These are phyloP conservation scores for Thelephora terrestris DNA, from an alignment of 1,284 basidiomycete genomes.

Conservation along the genomic window DNA sequence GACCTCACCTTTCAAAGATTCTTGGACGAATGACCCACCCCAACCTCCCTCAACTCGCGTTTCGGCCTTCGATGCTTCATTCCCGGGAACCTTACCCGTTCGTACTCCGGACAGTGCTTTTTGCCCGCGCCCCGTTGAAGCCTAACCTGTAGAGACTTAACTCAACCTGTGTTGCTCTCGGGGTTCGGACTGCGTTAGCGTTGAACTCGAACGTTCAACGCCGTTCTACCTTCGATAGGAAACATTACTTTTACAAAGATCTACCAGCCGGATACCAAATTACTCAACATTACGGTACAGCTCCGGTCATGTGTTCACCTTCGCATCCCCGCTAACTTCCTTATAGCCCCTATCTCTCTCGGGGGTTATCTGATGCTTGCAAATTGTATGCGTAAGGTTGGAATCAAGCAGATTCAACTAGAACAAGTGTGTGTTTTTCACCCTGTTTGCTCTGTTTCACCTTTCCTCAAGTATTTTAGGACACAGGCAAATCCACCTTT, in stretches of 20 bases:
- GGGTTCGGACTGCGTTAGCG: conserved; percentile 76
- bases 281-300: conserved; percentile 84
- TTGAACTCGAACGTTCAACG: conserved; percentile 64
- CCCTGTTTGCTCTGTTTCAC: neutral
- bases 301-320: neutral
- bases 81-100: conserved; percentile 90
- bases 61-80: conserved; percentile 80
- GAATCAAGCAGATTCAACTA: conserved; percentile 91
- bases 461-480: conserved; percentile 36
- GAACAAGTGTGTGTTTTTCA: conserved; percentile 65
- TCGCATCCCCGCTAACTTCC: neutral
- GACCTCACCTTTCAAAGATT: conserved; percentile 14
- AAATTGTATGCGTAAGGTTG: conserved; percentile 39
- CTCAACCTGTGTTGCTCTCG: conserved; percentile 71
- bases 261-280: conserved; percentile 94
- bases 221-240: conserved; percentile 86
- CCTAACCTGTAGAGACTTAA: conserved; percentile 55
- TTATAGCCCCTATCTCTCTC: conserved; percentile 68
- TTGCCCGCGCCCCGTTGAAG: neutral
- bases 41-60: conserved; percentile 66
- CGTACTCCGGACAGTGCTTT: conserved; percentile 16
- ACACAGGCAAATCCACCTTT: conserved; percentile 88
- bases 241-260: conserved; percentile 98
- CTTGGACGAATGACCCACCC: conserved; percentile 38
- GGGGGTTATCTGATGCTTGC: conserved; percentile 53